These are phyloP conservation scores for Talaromyces verruculosus DNA, from an alignment of 2,329 filamentous ascomycete genomes.

Conservation along the genomic window DNA sequence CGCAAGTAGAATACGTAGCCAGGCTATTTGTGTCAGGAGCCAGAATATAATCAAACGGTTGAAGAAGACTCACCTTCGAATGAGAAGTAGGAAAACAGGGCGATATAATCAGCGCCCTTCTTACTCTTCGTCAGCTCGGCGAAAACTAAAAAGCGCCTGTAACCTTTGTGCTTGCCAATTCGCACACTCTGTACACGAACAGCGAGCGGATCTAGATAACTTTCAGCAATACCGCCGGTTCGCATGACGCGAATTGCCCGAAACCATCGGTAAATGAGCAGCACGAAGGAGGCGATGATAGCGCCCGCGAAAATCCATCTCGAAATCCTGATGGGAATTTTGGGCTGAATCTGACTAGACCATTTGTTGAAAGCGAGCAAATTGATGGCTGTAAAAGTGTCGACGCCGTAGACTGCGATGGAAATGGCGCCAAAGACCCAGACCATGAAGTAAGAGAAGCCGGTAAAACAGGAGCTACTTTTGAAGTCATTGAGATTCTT, in stretches of 20 bases:
- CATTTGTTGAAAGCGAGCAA: slow-evolving; percentile 85
- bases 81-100: slow-evolving; percentile 86
- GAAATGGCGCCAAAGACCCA: slow-evolving; percentile 78
- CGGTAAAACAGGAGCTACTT: slow-evolving; percentile 71
- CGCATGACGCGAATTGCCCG: slow-evolving; percentile 78
- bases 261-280: slow-evolving; percentile 76
- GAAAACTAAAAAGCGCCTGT: slow-evolving; percentile 88
- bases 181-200: slow-evolving; percentile 80
- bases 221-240: slow-evolving; percentile 82
- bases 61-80: slow-evolving; percentile 57
- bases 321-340: slow-evolving; percentile 72
- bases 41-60: background rate
- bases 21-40: slow-evolving; percentile 50
- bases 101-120: slow-evolving; percentile 86
- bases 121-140: slow-evolving; percentile 86
- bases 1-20: slow-evolving; percentile 84
- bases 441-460: slow-evolving; percentile 80
- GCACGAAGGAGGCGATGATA: slow-evolving; percentile 85
- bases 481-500: slow-evolving; percentile 73
- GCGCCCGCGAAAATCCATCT: slow-evolving; percentile 95
- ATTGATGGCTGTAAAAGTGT: slow-evolving; percentile 91
- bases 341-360: slow-evolving; percentile 78
- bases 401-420: slow-evolving; percentile 80
- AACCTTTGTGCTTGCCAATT: slow-evolving; percentile 72
- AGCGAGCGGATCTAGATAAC: slow-evolving; percentile 84